Evolutionary conservation across 345 rosid genomes (phyloP).

Genomic region (Rhizophora mangle): DNA sequence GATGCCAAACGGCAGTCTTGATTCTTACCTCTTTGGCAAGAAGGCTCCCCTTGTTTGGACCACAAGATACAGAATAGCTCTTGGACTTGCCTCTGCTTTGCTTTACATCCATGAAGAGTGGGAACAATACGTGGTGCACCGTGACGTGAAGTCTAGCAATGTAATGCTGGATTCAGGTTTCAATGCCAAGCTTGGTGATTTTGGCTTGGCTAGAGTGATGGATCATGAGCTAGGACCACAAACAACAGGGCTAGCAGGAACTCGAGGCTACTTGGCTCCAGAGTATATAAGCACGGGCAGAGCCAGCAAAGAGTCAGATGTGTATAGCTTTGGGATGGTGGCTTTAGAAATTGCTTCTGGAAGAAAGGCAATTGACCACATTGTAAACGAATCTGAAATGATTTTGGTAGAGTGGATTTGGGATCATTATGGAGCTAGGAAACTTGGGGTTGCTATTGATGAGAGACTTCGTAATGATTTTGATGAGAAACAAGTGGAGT

Average conservation of each 20-base stretch:
- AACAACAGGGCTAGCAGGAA: conserved; percentile 47
- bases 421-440: conserved; percentile 41
- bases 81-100: conserved; percentile 15
- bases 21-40: conserved; percentile 29
- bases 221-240: conserved; percentile 36
- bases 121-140: conserved; percentile 43
- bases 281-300: conserved; percentile 38
- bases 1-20: conserved; percentile 40
- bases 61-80: conserved; percentile 26
- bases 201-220: conserved; percentile 13
- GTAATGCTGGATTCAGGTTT: conserved; percentile 35
- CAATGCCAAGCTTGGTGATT: conserved; percentile 41
- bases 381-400: conserved; percentile 29
- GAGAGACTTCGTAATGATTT: conserved; percentile 17
- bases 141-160: conserved; percentile 40
- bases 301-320: conserved; percentile 48
- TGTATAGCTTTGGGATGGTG: conserved; percentile 52
- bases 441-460: conserved; percentile 33
- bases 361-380: conserved; percentile 37
- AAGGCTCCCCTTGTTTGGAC: conserved; percentile 25
- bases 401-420: conserved; percentile 49
- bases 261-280: conserved; percentile 40
- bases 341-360: conserved; percentile 45
- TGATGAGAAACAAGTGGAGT: conserved; percentile 32
- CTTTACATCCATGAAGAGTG: conserved; percentile 45